Conservation (phyloP, 78 protist species). For the slime mould (Dictyostelium discoideum) region DNA sequence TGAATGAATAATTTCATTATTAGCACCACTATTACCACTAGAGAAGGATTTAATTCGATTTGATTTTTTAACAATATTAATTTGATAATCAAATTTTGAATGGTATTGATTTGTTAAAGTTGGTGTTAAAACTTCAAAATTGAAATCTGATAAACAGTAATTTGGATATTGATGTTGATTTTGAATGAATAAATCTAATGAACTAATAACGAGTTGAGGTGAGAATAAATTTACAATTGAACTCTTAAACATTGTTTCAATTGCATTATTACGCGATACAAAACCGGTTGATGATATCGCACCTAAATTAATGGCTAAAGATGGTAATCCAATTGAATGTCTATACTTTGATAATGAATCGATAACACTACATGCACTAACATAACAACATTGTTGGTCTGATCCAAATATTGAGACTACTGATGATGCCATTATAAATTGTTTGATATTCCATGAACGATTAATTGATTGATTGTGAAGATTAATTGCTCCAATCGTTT, state of each 20-base stretch:
- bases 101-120: not conserved
- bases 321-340: slow-evolving; percentile 6
- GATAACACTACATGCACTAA: not conserved
- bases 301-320: not conserved
- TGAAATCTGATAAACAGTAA: not conserved
- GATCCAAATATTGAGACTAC: not conserved
- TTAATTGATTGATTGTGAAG: not conserved
- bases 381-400: not conserved
- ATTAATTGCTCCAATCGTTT: slow-evolving; percentile 12
- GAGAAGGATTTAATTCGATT: not conserved
- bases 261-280: not conserved
- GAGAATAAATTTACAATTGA: not conserved
- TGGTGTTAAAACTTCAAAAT: not conserved
- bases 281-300: not conserved
- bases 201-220: not conserved
- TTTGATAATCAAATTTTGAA: not conserved
- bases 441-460: not conserved
- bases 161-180: not conserved
- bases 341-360: slow-evolving; percentile 6
- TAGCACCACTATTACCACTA: not conserved
- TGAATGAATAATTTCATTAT: not conserved
- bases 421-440: slow-evolving; percentile 8
- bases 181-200: slow-evolving; percentile 5
- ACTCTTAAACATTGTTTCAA: not conserved
- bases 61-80: not conserved